Base-by-base conservation (phyloP, 2,329 filamentous ascomycete species). In the Monosporascus sp. region DNA sequence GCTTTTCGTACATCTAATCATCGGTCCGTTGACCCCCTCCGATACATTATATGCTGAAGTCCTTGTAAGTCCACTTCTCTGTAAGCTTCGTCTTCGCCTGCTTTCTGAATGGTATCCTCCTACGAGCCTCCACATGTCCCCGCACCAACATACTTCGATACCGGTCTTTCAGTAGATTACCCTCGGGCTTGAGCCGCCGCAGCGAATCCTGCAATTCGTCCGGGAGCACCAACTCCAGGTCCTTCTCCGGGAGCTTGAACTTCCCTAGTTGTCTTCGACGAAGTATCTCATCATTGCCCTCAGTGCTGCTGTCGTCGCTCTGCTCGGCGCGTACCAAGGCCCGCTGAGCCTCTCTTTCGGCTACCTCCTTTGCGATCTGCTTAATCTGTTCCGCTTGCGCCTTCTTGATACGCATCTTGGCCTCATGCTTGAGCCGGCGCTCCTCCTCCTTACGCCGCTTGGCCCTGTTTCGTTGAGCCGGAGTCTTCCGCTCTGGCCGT, bases 21-120 rank as follows among this genome's bases (percentile, higher is more conserved):
- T 14, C 31, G 9, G 9, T 5, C 31, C 9, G 6, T 14, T 34
- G 31, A 34, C 3, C 9, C 4, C 31, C 11, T 34, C 31, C 11
- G 5, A 34, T 34, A 14, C 11, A 34, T 34, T 34, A 60, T 18
- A 89, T 72, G 62, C 77, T 80, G 72, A 96, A 99, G 69, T 99
- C 94, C 79, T 99, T 99, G 77, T 96, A 89, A 45, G 86, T 84
- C 94, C 94, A 99, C 74, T 97, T 99, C 81, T 97, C 94, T 6
- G 90, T 96, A 49, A 85, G 72, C 70, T 89, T 90, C 61, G 77
- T 85, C 79, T 85, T 92, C 58, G 83, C 82, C 77, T 94, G 89
- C 80, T 89, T 96, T 64, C 81, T 81, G 74, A 94, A 93, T 6
- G 86, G 82, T 53, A 93, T 82, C 50, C 86, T 85, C 68, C 86